phyloP scores from a whole-genome alignment of 208 protist species.

The Porcisia hertigi region DNA sequence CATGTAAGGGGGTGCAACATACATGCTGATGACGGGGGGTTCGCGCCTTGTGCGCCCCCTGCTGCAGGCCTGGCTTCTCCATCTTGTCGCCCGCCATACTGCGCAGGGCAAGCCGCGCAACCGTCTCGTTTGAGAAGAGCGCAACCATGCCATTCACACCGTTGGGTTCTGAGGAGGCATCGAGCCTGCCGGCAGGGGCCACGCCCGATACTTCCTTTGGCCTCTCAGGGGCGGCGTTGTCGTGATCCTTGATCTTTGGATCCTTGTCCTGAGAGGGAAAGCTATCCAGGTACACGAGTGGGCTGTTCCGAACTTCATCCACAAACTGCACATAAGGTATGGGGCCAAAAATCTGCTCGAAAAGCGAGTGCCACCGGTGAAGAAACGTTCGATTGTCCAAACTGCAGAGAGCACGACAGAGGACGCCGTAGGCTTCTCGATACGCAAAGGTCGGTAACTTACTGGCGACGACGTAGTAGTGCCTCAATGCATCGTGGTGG shows the following conservation, averaged over 20 bases:
- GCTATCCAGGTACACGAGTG: conserved; percentile 10
- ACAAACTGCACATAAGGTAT: conserved; percentile 56
- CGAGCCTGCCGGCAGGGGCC: background rate
- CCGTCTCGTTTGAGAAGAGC: conserved; percentile 53
- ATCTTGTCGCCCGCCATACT: background rate
- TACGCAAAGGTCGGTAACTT: conserved; percentile 25
- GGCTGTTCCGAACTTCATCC: conserved; percentile 31
- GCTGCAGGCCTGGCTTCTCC: background rate
- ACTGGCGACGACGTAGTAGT: conserved; percentile 63
- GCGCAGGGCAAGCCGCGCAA: conserved; percentile 39
- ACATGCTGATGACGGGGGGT: background rate
- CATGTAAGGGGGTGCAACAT: conserved; percentile 4
- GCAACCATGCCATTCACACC: background rate
- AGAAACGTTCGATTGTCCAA: conserved; percentile 29
- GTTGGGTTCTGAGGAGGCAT: background rate
- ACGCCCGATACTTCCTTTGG: too few species aligned
- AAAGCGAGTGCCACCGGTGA: conserved; percentile 54
- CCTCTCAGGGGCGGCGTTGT: conserved; percentile 3
- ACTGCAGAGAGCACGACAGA: conserved; percentile 54
- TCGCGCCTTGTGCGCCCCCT: too few species aligned
- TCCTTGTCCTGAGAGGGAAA: too few species aligned
- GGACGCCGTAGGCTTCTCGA: conserved; percentile 50
- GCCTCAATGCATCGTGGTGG: conserved; percentile 21
- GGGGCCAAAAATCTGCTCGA: conserved; percentile 48
- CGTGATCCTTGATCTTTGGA: background rate